Conservation (phyloP, 2,329 filamentous ascomycete genomes). For the Colletotrichum sp. region DNA sequence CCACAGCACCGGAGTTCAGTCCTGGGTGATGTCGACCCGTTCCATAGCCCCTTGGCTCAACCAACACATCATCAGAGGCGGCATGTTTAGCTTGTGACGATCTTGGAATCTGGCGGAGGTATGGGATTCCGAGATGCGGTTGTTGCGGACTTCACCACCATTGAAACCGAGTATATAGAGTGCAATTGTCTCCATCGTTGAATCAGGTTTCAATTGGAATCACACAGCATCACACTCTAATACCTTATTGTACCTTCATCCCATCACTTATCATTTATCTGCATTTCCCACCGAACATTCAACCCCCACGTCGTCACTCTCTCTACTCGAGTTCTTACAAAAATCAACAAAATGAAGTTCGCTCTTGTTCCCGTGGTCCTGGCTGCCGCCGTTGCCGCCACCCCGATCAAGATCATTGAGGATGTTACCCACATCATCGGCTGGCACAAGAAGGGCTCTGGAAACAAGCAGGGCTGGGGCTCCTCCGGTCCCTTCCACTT, state of each 20-base stretch:
- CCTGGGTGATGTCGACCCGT: neutral
- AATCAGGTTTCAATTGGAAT: neutral
- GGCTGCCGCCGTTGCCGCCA: neutral
- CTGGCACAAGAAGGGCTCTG: slow-evolving; percentile 23
- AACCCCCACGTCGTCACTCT: fast-evolving
- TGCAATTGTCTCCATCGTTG: neutral
- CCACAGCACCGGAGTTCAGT: neutral
- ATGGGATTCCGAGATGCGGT: neutral
- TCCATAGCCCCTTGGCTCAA: neutral
- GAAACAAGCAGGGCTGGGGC: slow-evolving; percentile 1
- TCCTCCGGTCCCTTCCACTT: slow-evolving; percentile 38
- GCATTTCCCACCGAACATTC: neutral
- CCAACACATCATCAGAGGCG: neutral
- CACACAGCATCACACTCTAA: too few relatives aligned
- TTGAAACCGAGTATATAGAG: neutral
- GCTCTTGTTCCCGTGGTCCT: neutral
- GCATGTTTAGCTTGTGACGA: neutral
- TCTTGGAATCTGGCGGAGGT: neutral
- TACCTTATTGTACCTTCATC: neutral
- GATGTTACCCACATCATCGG: slow-evolving; percentile 5
- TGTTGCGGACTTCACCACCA: neutral
- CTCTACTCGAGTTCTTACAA: neutral
- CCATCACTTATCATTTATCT: fast-evolving
- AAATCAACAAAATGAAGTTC: slow-evolving; percentile 3
- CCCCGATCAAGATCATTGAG: neutral